phyloP scores from a whole-genome alignment of 768 basidiomycete genomes.

The Tricholoma bakamatsutake region DNA sequence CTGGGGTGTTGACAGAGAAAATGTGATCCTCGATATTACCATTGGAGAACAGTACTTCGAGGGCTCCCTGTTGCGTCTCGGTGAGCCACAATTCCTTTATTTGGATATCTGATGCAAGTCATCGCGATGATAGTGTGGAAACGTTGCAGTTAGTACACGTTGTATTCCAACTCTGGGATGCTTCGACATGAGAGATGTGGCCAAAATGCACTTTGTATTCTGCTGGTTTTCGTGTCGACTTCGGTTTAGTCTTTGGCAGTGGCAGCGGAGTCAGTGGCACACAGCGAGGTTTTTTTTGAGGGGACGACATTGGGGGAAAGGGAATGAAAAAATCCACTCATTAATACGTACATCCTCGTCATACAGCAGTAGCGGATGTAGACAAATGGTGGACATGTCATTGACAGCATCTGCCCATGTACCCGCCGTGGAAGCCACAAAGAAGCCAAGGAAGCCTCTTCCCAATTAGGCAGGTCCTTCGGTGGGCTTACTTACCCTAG shows the following conservation, averaged over 20 bases:
- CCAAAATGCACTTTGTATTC: neutral
- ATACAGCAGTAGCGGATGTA: neutral
- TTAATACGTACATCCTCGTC: no score
- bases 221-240: neutral
- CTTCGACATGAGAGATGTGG: neutral
- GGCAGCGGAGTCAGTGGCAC: neutral
- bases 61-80: neutral
- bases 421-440: neutral
- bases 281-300: neutral
- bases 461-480: neutral
- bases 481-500: neutral
- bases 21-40: neutral
- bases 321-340: neutral
- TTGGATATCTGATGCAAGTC: neutral
- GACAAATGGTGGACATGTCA: neutral
- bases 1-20: neutral
- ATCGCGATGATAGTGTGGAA: no score
- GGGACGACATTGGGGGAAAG: neutral
- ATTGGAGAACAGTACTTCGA: neutral
- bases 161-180: neutral
- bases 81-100: neutral
- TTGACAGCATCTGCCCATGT: neutral
- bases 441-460: neutral
- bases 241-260: neutral
- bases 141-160: neutral